These are phyloP conservation scores for Tremellales sp. DNA, from an alignment of 1,284 basidiomycete genomes.

Conservation along the genomic window DNA sequence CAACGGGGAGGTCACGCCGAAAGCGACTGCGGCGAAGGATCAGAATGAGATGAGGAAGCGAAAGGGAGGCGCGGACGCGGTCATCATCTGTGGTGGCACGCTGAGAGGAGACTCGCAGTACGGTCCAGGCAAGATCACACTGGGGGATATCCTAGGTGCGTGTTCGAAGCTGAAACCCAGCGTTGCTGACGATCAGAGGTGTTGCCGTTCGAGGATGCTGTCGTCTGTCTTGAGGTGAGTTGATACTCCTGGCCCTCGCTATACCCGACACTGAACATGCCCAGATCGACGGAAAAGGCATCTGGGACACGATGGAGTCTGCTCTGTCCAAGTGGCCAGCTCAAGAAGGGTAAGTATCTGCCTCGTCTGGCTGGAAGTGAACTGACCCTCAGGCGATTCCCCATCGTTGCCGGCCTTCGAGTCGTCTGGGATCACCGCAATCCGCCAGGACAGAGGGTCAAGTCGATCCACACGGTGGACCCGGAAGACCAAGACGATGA, in stretches of 20 bases:
- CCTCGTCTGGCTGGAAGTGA: background rate
- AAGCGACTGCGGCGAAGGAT: background rate
- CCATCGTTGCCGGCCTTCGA: constrained; percentile 77
- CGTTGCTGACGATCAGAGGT: constrained; percentile 56
- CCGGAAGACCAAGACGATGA: constrained; percentile 50
- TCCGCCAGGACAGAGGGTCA: constrained; percentile 65
- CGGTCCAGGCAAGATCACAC: constrained; percentile 70
- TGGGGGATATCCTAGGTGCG: constrained; percentile 60
- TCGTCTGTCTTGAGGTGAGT: constrained; percentile 63
- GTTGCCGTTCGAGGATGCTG: constrained; percentile 81
- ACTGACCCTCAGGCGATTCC: constrained; percentile 64
- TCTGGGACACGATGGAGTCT: constrained; percentile 78
- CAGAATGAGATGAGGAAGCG: constrained; percentile 1
- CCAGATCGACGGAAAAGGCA: constrained; percentile 68
- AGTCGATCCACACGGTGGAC: constrained; percentile 62
- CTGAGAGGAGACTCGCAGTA: constrained; percentile 81
- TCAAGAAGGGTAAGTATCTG: constrained; percentile 69
- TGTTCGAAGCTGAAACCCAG: background rate
- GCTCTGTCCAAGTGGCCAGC: constrained; percentile 76
- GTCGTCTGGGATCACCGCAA: constrained; percentile 77
- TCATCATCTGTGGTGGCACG: constrained; percentile 79
- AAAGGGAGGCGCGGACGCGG: constrained; percentile 63
- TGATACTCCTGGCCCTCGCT: background rate
- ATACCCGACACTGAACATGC: background rate
- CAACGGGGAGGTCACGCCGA: constrained; percentile 45